phyloP scores from a whole-genome alignment of 1,284 basidiomycete species.

The Cutaneotrichosporon sp. region DNA sequence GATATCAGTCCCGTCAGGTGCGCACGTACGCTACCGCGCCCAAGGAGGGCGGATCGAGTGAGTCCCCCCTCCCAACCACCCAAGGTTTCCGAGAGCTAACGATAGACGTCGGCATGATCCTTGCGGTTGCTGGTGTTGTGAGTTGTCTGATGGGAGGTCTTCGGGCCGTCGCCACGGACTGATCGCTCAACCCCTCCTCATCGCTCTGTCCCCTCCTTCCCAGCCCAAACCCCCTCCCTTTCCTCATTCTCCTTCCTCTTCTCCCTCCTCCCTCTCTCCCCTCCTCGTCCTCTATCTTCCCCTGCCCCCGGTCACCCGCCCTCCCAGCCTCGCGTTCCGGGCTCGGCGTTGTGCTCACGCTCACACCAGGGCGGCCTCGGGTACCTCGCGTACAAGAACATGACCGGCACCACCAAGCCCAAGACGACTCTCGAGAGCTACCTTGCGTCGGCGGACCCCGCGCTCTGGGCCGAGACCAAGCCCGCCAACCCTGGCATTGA shows the following conservation, averaged over 20 bases:
- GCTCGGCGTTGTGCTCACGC: neutral
- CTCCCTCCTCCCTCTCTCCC: neutral
- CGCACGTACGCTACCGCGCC: slow-evolving; percentile 19
- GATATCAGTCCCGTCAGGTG: slow-evolving; percentile 10
- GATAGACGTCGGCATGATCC: slow-evolving; percentile 38
- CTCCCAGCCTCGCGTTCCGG: neutral
- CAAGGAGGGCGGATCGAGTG: slow-evolving; percentile 19
- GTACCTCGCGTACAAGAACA: slow-evolving; percentile 44
- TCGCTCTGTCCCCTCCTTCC: no score
- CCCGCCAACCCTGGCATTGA: slow-evolving; percentile 28
- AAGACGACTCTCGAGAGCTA: slow-evolving; percentile 8
- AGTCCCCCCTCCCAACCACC: slow-evolving; percentile 1
- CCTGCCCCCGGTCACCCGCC: neutral
- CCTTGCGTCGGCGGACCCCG: neutral
- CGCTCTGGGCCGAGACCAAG: slow-evolving; percentile 11
- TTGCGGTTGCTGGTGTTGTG: slow-evolving; percentile 43
- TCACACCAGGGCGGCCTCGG: slow-evolving; percentile 37
- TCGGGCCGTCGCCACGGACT: neutral
- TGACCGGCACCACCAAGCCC: slow-evolving; percentile 21
- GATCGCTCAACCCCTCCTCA: no score
- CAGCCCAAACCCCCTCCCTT: no score
- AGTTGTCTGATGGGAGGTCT: slow-evolving; percentile 13
- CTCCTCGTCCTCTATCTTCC: neutral
- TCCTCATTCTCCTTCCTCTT: no score
- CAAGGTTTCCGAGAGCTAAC: neutral